Evolutionary conservation across 2,329 filamentous ascomycete genomes (phyloP).

Genomic region (Xylariaceae sp.): DNA sequence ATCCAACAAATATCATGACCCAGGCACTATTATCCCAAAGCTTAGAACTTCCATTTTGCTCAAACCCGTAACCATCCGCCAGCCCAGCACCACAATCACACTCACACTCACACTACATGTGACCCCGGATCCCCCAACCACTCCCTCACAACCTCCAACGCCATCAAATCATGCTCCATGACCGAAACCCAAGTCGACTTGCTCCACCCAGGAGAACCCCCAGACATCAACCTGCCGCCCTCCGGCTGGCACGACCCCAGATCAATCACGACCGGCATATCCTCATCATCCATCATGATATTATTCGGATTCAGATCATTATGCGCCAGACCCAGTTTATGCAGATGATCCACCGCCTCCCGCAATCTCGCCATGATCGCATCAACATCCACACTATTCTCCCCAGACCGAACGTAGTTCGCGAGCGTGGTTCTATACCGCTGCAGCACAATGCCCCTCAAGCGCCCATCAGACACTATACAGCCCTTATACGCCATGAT

Average conservation of each 20-base stretch:
- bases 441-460: conserved; percentile 14
- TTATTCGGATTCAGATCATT: conserved; percentile 19
- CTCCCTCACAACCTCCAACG: conserved; percentile 14
- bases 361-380: conserved; percentile 16
- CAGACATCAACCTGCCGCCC: conserved; percentile 9
- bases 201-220: conserved; percentile 16
- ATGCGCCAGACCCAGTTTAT: conserved; percentile 14
- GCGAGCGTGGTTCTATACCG: conserved; percentile 12
- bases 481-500: conserved; percentile 19
- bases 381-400: conserved; percentile 7
- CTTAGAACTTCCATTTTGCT: too few relatives aligned
- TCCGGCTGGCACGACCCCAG: conserved; percentile 18
- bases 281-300: conserved; percentile 14
- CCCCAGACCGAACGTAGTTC: conserved; percentile 13
- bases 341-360: conserved; percentile 14
- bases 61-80: too few relatives aligned
- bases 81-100: too few relatives aligned
- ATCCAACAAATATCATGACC: too few relatives aligned
- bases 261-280: conserved; percentile 18
- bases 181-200: conserved; percentile 11
- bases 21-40: too few relatives aligned
- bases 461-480: conserved; percentile 8
- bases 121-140: conserved; percentile 13
- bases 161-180: conserved; percentile 17
- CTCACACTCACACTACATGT: too few relatives aligned